Evolutionary conservation across 305 asterid species (phyloP), one percentile per base, ranked within the genome.

Genomic region (Lippia alba): DNA sequence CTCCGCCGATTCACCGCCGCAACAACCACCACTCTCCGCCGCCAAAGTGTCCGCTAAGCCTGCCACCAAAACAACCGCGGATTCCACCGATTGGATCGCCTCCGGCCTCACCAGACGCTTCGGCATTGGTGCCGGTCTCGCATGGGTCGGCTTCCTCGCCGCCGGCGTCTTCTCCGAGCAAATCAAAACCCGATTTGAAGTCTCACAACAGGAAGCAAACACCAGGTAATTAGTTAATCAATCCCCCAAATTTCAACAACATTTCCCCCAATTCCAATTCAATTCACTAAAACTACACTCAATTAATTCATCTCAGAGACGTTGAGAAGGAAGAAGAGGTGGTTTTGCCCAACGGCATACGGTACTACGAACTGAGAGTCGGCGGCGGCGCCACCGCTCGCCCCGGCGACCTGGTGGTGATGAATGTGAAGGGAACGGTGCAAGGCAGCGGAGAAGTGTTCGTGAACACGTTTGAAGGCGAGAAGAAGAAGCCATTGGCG

Each of bases 111-210:
- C 98, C 0, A 81, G 96, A 71, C 85, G 96, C 59, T 88, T 86
- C 67, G 98, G 98, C 17, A 81, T 92, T 60, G 98, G 98, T 32
- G 92, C 94, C 40, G 96, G 98, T 14, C 89, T 92, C 33, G 92
- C 96, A 8, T 92, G 96, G 96, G 96, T 86, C 9, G 92, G 88
- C 56, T 90, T 88, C 74, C 84, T 90, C 56, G 90, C 96, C 5
- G 67, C 78, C 69, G 97, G 96, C 30, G 96, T 89, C 54, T 74
- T 86, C 57, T 90, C 98, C 33, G 96, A 92, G 78, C 98, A 92
- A 77, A 84, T 92, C 77, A 90, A 92, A 80, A 92, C 97, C 56
- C 80, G 94, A 2, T 79, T 89, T 1, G 96, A 91, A 78, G 91
- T 91, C 61, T 88, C 96, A 19, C 85, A 83, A 59, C 83, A 91